Conservation (phyloP, 2,329 filamentous ascomycete genomes). For the Calonectria multiphialidica region DNA sequence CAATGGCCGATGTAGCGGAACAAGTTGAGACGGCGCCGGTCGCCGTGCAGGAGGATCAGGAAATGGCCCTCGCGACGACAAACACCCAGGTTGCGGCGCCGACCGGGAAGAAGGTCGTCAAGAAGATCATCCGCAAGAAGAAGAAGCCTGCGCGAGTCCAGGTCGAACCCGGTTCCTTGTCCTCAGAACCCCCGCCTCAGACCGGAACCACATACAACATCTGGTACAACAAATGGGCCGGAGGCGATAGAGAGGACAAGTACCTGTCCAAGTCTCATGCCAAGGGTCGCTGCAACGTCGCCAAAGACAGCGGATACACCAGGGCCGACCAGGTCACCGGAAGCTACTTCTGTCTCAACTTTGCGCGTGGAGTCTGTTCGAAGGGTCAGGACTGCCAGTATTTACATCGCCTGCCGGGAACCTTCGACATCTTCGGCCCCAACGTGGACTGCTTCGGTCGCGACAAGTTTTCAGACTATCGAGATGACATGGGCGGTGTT, state of each 20-base stretch:
- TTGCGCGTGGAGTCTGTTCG: constrained; percentile 84
- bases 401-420: constrained; percentile 86
- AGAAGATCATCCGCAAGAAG: constrained; percentile 94
- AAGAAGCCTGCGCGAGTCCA: constrained; percentile 90
- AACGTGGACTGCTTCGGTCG: constrained; percentile 92
- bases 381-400: constrained; percentile 95
- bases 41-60: constrained; percentile 42
- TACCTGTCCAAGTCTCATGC: constrained; percentile 87
- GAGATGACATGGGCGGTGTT: constrained; percentile 98
- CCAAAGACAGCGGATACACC: constrained; percentile 83
- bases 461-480: constrained; percentile 92
- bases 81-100: constrained; percentile 60
- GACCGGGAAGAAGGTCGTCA: constrained; percentile 72
- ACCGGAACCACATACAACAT: constrained; percentile 96
- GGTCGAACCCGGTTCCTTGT: constrained; percentile 86
- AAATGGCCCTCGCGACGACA: constrained; percentile 51
- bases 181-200: constrained; percentile 87
- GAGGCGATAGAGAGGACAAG: constrained; percentile 93
- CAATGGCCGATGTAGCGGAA: constrained; percentile 49
- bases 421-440: constrained; percentile 91
- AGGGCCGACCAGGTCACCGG: constrained; percentile 82
- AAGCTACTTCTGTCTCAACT: constrained; percentile 93
- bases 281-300: constrained; percentile 87
- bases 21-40: constrained; percentile 42
- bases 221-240: constrained; percentile 99